A percentile compares a stretch with the other conserved stretches of the same genome.
phyloP scores from a whole-genome alignment of 495 filamentous ascomycete species.

The Neurospora sp. region DNA sequence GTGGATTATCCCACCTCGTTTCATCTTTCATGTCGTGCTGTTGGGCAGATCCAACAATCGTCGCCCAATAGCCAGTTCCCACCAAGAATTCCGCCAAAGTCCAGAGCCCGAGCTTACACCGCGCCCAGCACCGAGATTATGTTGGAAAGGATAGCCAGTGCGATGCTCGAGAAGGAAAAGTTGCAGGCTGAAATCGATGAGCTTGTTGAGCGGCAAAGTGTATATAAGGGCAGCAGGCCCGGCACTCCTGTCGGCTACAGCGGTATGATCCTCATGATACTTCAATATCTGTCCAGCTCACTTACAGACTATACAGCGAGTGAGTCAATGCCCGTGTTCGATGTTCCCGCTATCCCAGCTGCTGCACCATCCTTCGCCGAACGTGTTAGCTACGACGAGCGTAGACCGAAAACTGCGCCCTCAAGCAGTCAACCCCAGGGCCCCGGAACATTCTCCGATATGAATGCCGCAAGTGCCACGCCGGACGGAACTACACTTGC shows the following conservation, averaged over 20 bases:
- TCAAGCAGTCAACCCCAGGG: slow-evolving; percentile 15
- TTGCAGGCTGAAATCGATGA: slow-evolving; percentile 44
- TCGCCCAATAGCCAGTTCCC: slow-evolving; percentile 14
- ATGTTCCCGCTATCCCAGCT: slow-evolving; percentile 34
- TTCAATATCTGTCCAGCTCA: not conserved
- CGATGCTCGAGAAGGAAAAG: slow-evolving; percentile 40
- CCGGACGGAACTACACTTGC: slow-evolving; percentile 10
- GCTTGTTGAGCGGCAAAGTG: slow-evolving; percentile 42
- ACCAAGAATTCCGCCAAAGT: slow-evolving; percentile 21
- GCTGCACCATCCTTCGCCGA: slow-evolving; percentile 41
- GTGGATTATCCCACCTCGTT: slow-evolving; percentile 41
- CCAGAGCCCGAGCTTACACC: slow-evolving; percentile 22
- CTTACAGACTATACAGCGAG: not conserved
- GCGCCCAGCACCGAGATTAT: slow-evolving; percentile 30
- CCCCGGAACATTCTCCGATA: not conserved
- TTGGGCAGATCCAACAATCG: slow-evolving; percentile 18
- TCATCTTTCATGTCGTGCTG: slow-evolving; percentile 37
- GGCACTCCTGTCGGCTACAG: slow-evolving; percentile 26
- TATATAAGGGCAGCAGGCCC: slow-evolving; percentile 40
- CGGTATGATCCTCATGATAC: not conserved
- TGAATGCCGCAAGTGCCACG: not conserved
- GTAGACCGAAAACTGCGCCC: slow-evolving; percentile 25
- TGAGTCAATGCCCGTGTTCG: slow-evolving; percentile 31
- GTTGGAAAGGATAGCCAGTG: slow-evolving; percentile 42
- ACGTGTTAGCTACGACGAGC: slow-evolving; percentile 30